Percentiles rank a stretch among this genome's conserved stretches.
Evolutionary conservation across 441 rosid species (phyloP).

Genomic region (Adansonia grandidieri): DNA sequence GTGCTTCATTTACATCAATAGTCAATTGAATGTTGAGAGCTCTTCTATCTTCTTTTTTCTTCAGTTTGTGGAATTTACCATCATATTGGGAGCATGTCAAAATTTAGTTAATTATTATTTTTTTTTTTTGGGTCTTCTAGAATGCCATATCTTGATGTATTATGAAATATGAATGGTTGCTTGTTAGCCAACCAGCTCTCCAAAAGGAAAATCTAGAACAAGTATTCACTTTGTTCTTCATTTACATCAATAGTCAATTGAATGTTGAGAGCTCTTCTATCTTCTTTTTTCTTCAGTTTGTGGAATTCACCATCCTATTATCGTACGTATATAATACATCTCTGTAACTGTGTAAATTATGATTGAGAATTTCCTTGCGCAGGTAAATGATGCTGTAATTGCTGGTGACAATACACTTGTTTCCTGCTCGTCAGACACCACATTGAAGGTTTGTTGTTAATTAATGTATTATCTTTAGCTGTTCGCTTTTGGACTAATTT

Average conservation of each 20-base stretch:
- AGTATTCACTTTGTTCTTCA: not conserved
- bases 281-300: not conserved
- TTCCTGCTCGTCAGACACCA: conserved; percentile 97
- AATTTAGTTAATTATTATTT: not conserved
- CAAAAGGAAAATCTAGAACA: conserved; percentile 18
- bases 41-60: not conserved
- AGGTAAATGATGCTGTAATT: conserved; percentile 95
- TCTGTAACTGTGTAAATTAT: not conserved
- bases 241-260: conserved; percentile 15
- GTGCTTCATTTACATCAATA: conserved; percentile 11
- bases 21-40: conserved; percentile 27
- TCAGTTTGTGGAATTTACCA: not conserved
- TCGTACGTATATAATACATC: not conserved
- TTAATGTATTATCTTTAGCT: not conserved
- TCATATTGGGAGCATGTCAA: not conserved
- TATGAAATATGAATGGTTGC: conserved; percentile 6
- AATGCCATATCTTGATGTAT: not conserved
- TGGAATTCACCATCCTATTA: not conserved
- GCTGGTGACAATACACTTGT: conserved; percentile 84
- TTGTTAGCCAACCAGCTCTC: not conserved
- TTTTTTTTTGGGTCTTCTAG: not conserved
- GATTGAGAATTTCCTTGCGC: conserved; percentile 29
- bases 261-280: conserved; percentile 15
- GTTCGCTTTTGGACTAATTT: conserved; percentile 25
- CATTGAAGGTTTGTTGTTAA: conserved; percentile 72